Conservation (phyloP, 768 basidiomycete genomes). For the Mycena albidolilacea region DNA sequence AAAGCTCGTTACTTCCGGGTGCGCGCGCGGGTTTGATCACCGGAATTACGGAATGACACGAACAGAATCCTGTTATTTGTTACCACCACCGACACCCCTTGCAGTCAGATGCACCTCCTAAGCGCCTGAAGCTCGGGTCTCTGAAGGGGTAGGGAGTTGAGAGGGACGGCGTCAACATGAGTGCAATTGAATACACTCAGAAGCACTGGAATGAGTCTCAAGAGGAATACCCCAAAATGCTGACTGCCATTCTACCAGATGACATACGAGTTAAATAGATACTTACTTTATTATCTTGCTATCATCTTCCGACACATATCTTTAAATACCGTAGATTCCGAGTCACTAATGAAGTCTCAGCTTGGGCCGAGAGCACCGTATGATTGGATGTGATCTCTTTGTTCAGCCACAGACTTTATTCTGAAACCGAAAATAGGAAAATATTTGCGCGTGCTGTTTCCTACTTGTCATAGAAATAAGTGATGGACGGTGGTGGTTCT, state of each 20-base stretch:
- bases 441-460: too few relatives aligned
- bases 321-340: neutral
- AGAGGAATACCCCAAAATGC: neutral
- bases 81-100: too few relatives aligned
- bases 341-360: neutral
- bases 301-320: neutral
- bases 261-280: neutral
- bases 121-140: slow-evolving; percentile 10
- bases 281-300: neutral
- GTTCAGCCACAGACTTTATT: too few relatives aligned
- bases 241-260: neutral
- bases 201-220: neutral
- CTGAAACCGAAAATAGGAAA: too few relatives aligned
- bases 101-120: slow-evolving; percentile 1
- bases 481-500: too few relatives aligned
- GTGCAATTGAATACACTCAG: neutral
- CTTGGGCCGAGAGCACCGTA: too few relatives aligned
- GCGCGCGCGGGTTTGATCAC: too few relatives aligned
- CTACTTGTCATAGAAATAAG: too few relatives aligned
- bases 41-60: too few relatives aligned
- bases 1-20: too few relatives aligned
- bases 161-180: neutral
- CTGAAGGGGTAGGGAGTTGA: neutral
- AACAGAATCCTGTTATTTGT: too few relatives aligned
- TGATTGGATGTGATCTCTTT: too few relatives aligned